Percentiles rank a stretch among this genome's conserved stretches.
These are phyloP conservation scores for Bisporella sp. DNA, from an alignment of 2,329 filamentous ascomycete genomes.

Conservation along the genomic window DNA sequence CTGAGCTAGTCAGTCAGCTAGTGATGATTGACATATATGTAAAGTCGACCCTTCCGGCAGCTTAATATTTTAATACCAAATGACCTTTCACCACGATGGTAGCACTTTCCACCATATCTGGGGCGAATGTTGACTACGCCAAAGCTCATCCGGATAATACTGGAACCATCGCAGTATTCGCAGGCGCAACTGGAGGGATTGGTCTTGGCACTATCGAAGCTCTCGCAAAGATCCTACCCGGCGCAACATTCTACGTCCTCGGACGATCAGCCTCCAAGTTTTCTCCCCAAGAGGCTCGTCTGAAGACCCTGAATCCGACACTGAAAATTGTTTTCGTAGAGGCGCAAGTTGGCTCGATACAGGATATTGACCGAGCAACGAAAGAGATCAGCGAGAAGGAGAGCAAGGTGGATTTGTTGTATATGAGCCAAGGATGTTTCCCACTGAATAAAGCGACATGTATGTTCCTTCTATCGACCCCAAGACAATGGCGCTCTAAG, in stretches of 20 bases:
- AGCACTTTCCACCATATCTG: too few species aligned
- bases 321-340: conserved; percentile 40
- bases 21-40: too few species aligned
- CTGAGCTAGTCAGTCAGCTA: too few species aligned
- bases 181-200: conserved; percentile 42
- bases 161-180: conserved; percentile 30
- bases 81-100: too few species aligned
- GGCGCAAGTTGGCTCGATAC: conserved; percentile 39
- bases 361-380: conserved; percentile 40
- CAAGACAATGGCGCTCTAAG: too few species aligned
- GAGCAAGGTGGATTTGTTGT: conserved; percentile 36
- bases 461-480: conserved; percentile 4
- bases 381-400: conserved; percentile 35
- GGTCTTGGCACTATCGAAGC: conserved; percentile 22
- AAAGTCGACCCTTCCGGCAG: too few species aligned
- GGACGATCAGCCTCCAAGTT: conserved; percentile 33
- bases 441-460: conserved; percentile 16
- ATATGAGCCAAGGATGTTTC: conserved; percentile 33
- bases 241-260: conserved; percentile 37
- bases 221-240: conserved; percentile 4
- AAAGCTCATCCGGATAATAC: too few species aligned
- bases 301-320: conserved; percentile 33
- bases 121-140: too few species aligned
- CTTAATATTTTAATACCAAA: too few species aligned
- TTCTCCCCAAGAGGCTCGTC: conserved; percentile 31